A percentile compares a stretch with the other conserved stretches of the same genome.
These are phyloP conservation scores for Nothophoma quercina DNA, from an alignment of 2,329 filamentous ascomycete species.

Conservation along the genomic window DNA sequence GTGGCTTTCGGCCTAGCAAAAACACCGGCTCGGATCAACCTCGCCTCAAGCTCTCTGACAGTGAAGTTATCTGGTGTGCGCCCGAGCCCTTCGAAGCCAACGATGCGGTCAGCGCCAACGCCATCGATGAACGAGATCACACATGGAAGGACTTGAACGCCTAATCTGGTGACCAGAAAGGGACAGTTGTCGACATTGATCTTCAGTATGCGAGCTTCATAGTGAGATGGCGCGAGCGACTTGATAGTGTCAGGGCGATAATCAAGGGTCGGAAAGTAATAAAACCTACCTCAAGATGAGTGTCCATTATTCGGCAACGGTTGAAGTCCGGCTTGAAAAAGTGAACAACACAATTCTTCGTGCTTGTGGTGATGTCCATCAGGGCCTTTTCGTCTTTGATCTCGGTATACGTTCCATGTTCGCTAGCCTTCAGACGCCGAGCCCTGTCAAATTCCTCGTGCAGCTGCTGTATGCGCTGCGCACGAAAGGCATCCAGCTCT, in stretches of 20 bases:
- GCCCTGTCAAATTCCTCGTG: constrained; percentile 63
- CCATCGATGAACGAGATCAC: constrained; percentile 66
- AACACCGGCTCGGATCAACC: constrained; percentile 61
- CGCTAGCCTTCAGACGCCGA: constrained; percentile 58
- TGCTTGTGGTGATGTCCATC: constrained; percentile 67
- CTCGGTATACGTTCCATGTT: constrained; percentile 62
- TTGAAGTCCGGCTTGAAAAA: constrained; percentile 71
- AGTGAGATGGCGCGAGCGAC: constrained; percentile 63
- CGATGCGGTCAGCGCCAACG: constrained; percentile 62
- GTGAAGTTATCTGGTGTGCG: constrained; percentile 62
- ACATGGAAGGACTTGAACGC: constrained; percentile 65
- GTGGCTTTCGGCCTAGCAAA: constrained; percentile 61
- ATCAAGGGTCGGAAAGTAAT: background rate
- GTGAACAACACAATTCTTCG: constrained; percentile 66
- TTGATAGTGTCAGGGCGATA: constrained; percentile 25
- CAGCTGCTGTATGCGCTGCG: constrained; percentile 64
- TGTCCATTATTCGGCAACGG: constrained; percentile 69
- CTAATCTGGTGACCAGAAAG: constrained; percentile 65
- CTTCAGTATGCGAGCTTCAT: constrained; percentile 64
- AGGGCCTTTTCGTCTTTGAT: constrained; percentile 66
- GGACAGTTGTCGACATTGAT: constrained; percentile 68
- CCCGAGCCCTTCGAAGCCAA: constrained; percentile 67
- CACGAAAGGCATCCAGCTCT: constrained; percentile 62
- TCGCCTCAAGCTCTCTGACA: constrained; percentile 61
- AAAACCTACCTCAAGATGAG: constrained; percentile 57